These are phyloP conservation scores for Trichothecium roseum DNA, from an alignment of 2,329 filamentous ascomycete species.

Conservation along the genomic window DNA sequence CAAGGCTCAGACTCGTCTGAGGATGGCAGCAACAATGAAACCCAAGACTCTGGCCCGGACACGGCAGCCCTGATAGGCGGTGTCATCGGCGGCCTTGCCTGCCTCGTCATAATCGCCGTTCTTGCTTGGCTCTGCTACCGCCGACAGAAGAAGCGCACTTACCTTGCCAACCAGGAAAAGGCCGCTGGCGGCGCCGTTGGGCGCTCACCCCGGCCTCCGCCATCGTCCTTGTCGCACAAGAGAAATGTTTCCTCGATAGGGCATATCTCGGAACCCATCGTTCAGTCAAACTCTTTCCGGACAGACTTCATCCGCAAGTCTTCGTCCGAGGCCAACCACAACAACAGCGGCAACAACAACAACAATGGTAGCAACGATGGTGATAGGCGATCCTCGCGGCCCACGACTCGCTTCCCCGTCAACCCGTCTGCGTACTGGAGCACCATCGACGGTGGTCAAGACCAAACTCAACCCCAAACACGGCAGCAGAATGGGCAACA, in stretches of 20 bases:
- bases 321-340: constrained; percentile 11
- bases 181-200: background rate
- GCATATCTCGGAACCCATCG: constrained; percentile 47
- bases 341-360: constrained; percentile 6
- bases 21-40: constrained; percentile 5
- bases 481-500: background rate
- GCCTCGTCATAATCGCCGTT: constrained; percentile 27
- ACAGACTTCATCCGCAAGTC: constrained; percentile 42
- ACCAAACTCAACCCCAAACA: background rate
- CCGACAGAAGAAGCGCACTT: constrained; percentile 1
- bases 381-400: too few relatives aligned
- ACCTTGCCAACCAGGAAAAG: background rate
- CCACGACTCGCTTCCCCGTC: too few relatives aligned
- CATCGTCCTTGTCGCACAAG: constrained; percentile 1
- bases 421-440: too few relatives aligned
- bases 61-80: constrained; percentile 35
- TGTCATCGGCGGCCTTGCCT: constrained; percentile 33
- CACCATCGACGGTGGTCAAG: background rate
- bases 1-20: constrained; percentile 6
- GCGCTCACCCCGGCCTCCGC: constrained; percentile 4
- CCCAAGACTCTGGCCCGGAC: constrained; percentile 14
- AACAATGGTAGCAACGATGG: too few relatives aligned
- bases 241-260: constrained; percentile 1
- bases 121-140: constrained; percentile 29
- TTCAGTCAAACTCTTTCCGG: constrained; percentile 30